These are phyloP conservation scores for Curvularia eragrostidis DNA, from an alignment of 2,329 filamentous ascomycete species.

Conservation along the genomic window DNA sequence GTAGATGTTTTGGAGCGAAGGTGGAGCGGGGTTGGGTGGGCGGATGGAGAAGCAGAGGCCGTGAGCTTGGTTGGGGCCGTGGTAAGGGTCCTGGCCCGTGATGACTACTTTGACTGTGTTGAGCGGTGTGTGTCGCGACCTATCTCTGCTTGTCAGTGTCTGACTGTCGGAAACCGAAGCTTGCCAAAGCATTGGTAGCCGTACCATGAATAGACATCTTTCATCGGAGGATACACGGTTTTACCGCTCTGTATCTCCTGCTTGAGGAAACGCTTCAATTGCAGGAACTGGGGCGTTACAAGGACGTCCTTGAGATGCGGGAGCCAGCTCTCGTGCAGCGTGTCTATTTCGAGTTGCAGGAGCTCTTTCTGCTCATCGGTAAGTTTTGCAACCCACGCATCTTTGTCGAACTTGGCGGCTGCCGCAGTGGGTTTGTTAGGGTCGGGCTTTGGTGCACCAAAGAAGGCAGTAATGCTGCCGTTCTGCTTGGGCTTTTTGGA, in stretches of 20 bases:
- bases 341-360: slow-evolving; percentile 88
- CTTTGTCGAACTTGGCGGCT: slow-evolving; percentile 75
- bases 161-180: background rate
- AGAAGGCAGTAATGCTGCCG: slow-evolving; percentile 87
- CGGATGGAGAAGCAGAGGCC: slow-evolving; percentile 95
- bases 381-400: slow-evolving; percentile 82
- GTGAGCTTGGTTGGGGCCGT: slow-evolving; percentile 94
- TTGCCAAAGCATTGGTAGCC: slow-evolving; percentile 26
- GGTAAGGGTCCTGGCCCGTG: slow-evolving; percentile 95
- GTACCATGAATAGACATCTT: slow-evolving; percentile 95
- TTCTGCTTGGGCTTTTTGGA: slow-evolving; percentile 65
- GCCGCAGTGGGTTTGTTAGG: slow-evolving; percentile 31
- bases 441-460: slow-evolving; percentile 66
- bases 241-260: slow-evolving; percentile 74
- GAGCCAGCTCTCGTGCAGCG: slow-evolving; percentile 90
- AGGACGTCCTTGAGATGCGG: slow-evolving; percentile 88
- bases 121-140: slow-evolving; percentile 93
- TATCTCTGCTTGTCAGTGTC: slow-evolving; percentile 49
- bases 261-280: slow-evolving; percentile 85
- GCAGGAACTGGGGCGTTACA: slow-evolving; percentile 77
- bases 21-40: slow-evolving; percentile 84
- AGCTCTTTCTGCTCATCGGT: slow-evolving; percentile 82
- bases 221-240: slow-evolving; percentile 84
- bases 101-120: slow-evolving; percentile 90
- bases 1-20: slow-evolving; percentile 94